A percentile compares a stretch with the other conserved stretches of the same genome.
Conservation (phyloP, 257 asterid species). For the Plantago major region DNA sequence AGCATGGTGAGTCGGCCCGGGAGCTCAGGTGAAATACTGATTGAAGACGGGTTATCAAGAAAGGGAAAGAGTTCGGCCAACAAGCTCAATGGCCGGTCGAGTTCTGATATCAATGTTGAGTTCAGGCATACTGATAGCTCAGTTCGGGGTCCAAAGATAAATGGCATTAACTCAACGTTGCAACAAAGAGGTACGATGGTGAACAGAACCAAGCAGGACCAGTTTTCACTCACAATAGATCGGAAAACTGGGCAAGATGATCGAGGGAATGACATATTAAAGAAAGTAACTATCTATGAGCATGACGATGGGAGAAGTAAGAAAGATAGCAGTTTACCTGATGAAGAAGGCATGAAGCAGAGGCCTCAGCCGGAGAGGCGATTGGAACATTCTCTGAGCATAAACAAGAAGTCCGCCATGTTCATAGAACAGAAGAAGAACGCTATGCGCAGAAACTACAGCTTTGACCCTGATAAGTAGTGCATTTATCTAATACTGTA, state of each 20-base stretch:
- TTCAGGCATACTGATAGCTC: constrained; percentile 35
- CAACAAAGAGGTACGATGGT: constrained; percentile 5
- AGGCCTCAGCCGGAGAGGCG: constrained; percentile 11
- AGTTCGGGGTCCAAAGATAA: constrained; percentile 20
- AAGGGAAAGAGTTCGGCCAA: constrained; percentile 1
- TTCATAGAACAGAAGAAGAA: constrained; percentile 47
- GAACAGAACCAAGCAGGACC: background rate
- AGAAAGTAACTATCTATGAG: constrained; percentile 13
- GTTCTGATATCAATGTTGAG: constrained; percentile 36
- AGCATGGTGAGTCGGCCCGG: background rate
- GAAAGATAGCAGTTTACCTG: constrained; percentile 1
- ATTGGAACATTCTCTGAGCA: constrained; percentile 31
- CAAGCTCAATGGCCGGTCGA: constrained; percentile 7
- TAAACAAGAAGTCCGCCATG: constrained; percentile 45
- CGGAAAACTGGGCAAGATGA: background rate
- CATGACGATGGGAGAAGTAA: constrained; percentile 12
- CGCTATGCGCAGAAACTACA: constrained; percentile 30
- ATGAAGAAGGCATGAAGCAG: constrained; percentile 17
- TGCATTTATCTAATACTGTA: background rate
- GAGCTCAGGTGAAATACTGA: background rate
- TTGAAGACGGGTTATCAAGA: constrained; percentile 9
- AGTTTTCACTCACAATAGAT: background rate
- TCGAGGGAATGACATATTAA: background rate
- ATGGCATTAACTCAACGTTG: constrained; percentile 6
- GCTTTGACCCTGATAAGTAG: constrained; percentile 25